Conservation (phyloP, 2,329 filamentous ascomycete genomes). For the Lecanicillium sp. region DNA sequence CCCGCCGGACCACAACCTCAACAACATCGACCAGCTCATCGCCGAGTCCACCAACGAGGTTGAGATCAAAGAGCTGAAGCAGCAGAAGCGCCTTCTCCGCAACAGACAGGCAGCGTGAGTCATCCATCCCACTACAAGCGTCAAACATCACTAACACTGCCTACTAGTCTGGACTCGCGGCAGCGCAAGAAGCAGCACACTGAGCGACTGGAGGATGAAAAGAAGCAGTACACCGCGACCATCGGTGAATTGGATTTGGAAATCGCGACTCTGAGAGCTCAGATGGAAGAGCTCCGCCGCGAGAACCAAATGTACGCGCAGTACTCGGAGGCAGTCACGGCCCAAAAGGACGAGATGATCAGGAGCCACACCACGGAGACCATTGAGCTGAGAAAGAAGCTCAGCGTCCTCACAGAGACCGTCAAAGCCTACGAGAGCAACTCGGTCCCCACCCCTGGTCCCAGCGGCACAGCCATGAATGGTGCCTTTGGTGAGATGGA, state of each 20-base stretch:
- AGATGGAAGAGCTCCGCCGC: slow-evolving; percentile 63
- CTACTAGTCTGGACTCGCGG: slow-evolving; percentile 79
- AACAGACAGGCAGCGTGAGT: slow-evolving; percentile 95
- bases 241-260: slow-evolving; percentile 77
- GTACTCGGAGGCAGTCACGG: slow-evolving; percentile 68
- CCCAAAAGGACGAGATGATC: slow-evolving; percentile 90
- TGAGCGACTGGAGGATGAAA: slow-evolving; percentile 92
- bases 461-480: slow-evolving; percentile 57
- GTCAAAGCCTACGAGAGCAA: slow-evolving; percentile 62
- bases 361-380: slow-evolving; percentile 84
- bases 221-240: slow-evolving; percentile 78
- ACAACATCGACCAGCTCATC: slow-evolving; percentile 93
- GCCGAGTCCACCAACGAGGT: slow-evolving; percentile 81
- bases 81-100: slow-evolving; percentile 88
- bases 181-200: slow-evolving; percentile 98
- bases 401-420: slow-evolving; percentile 71
- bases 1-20: slow-evolving; percentile 83
- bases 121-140: slow-evolving; percentile 12
- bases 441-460: slow-evolving; percentile 33
- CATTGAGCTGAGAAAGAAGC: slow-evolving; percentile 86
- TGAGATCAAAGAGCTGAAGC: slow-evolving; percentile 96
- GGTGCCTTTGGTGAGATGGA: slow-evolving; percentile 78
- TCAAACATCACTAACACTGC: slow-evolving; percentile 17
- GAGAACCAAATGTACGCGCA: slow-evolving; percentile 70
- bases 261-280: slow-evolving; percentile 59